Percentiles rank a stretch among this genome's conserved stretches.
These are phyloP conservation scores for Saturnispora quitensis DNA, from an alignment of 805 yeast genomes.

Conservation along the genomic window DNA sequence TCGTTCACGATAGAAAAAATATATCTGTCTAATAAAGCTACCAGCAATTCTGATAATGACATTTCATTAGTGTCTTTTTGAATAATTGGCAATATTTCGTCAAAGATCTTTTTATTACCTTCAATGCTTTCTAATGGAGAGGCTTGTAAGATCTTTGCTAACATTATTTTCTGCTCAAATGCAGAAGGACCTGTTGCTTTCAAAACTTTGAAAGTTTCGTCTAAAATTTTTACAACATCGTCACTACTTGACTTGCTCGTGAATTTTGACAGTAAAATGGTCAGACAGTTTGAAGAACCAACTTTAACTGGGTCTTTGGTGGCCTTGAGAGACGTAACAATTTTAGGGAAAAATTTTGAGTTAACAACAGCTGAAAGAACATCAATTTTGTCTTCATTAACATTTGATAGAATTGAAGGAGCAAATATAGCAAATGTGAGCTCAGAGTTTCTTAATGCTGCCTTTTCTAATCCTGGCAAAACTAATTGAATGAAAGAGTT, in stretches of 20 bases:
- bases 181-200: conserved; percentile 48
- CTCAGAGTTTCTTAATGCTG: conserved; percentile 74
- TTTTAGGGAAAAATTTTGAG: conserved; percentile 40
- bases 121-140: conserved; percentile 19
- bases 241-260: conserved; percentile 17
- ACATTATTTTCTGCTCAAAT: conserved; percentile 55
- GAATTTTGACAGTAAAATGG: conserved; percentile 17
- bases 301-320: conserved; percentile 57
- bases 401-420: conserved; percentile 36
- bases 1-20: conserved; percentile 23
- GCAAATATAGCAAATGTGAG: conserved; percentile 47
- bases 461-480: conserved; percentile 57
- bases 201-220: conserved; percentile 46
- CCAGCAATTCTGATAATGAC: conserved; percentile 42
- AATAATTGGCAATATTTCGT: conserved; percentile 41
- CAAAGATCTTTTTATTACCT: conserved; percentile 27
- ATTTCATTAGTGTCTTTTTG: conserved; percentile 70
- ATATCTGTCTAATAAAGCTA: conserved; percentile 40
- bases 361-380: conserved; percentile 31
- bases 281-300: conserved; percentile 34
- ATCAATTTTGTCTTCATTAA: conserved; percentile 30
- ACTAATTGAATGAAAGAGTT: conserved; percentile 13
- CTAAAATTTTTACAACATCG: conserved; percentile 31
- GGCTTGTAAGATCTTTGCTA: conserved; percentile 35
- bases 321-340: conserved; percentile 53